Conservation (phyloP, 2,329 filamentous ascomycete genomes). For the Dryadomyces quercivorus region DNA sequence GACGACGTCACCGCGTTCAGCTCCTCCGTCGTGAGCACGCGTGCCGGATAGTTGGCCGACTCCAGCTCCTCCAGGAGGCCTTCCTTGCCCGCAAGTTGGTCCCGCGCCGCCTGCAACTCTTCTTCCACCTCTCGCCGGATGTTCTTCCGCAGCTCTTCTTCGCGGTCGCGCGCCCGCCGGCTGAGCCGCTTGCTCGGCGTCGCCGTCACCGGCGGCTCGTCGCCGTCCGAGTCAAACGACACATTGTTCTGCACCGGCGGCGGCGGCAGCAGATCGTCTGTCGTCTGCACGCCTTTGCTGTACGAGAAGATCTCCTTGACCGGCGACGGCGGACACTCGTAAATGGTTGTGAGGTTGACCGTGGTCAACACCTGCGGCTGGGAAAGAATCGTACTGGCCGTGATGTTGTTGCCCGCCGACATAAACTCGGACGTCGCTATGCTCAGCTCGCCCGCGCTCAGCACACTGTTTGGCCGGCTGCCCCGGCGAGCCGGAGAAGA, state of each 20-base stretch:
- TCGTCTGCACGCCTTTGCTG: conserved; percentile 92
- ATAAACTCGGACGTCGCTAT: conserved; percentile 53
- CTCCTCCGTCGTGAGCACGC: conserved; percentile 73
- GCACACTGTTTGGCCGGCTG: conserved; percentile 75
- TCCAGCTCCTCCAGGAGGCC: conserved; percentile 61
- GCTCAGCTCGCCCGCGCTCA: conserved; percentile 72
- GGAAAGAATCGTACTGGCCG: conserved; percentile 17
- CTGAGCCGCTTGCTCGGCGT: conserved; percentile 63
- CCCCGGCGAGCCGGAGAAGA: conserved; percentile 55
- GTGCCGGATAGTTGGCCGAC: conserved; percentile 56
- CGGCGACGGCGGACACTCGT: conserved; percentile 65
- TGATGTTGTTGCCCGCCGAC: conserved; percentile 15
- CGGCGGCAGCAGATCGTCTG: conserved; percentile 55
- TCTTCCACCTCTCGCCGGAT: conserved; percentile 86
- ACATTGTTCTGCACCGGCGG: conserved; percentile 39
- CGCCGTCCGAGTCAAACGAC: conserved; percentile 50
- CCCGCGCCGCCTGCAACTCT: conserved; percentile 65
- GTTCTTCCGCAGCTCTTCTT: conserved; percentile 79
- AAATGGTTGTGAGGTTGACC: conserved; percentile 61
- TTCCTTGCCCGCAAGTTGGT: conserved; percentile 45
- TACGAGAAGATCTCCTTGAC: conserved; percentile 85
- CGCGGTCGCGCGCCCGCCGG: conserved; percentile 65
- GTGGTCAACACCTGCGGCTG: conserved; percentile 59
- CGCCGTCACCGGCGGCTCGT: conserved; percentile 35
- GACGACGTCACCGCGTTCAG: conserved; percentile 82